These are phyloP conservation scores for Solanum chaucha DNA, from an alignment of 257 asterid genomes.

Conservation along the genomic window DNA sequence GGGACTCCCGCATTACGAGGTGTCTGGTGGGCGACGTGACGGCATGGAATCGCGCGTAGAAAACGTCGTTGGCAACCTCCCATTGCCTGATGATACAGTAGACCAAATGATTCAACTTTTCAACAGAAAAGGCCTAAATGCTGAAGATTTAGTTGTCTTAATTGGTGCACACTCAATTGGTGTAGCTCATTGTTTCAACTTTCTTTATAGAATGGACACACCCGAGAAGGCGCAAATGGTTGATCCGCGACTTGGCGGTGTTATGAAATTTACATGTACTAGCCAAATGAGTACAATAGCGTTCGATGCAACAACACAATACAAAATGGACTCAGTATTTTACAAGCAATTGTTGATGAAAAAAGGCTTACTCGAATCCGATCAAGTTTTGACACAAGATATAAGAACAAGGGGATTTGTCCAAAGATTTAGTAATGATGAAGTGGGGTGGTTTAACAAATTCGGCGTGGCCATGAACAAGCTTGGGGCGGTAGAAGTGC, in stretches of 20 bases:
- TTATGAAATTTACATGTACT: constrained; percentile 22
- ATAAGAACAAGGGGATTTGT: constrained; percentile 16
- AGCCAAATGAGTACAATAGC: constrained; percentile 14
- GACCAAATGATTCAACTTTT: constrained; percentile 18
- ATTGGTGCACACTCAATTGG: constrained; percentile 61
- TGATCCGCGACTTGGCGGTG: constrained; percentile 15
- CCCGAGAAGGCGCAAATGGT: constrained; percentile 16
- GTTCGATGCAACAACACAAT: constrained; percentile 33
- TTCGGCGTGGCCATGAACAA: constrained; percentile 22
- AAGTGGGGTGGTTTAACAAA: constrained; percentile 33
- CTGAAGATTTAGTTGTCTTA: constrained; percentile 44
- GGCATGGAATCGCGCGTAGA: constrained; percentile 23
- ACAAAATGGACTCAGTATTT: constrained; percentile 39
- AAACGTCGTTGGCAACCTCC: constrained; percentile 17
- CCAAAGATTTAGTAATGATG: constrained; percentile 24
- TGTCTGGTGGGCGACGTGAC: constrained; percentile 43
- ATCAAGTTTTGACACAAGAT: constrained; percentile 27
- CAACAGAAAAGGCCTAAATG: constrained; percentile 25
- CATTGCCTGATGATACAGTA: constrained; percentile 21
- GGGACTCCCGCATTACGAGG: constrained; percentile 29
- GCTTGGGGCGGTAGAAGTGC: constrained; percentile 36
- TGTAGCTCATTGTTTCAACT: constrained; percentile 34
- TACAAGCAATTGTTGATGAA: constrained; percentile 37
- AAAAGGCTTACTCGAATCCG: constrained; percentile 44
- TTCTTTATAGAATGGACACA: constrained; percentile 15